Base-by-base conservation (phyloP, 441 rosid genomes). In the Adansonia madagascariensis region DNA sequence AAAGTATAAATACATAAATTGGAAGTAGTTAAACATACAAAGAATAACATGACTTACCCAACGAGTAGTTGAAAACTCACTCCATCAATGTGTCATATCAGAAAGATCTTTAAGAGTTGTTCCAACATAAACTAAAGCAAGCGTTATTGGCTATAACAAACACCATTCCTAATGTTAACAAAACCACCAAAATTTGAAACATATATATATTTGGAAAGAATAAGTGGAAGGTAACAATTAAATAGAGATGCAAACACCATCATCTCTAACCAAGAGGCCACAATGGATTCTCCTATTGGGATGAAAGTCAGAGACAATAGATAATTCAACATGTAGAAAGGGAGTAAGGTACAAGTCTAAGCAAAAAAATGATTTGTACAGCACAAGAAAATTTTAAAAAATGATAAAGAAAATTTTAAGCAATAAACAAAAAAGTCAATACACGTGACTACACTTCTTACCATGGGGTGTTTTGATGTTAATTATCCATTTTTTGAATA, bases 51-150 rank as follows among this genome's bases (percentile, higher is more conserved):
- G 35, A 57, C 89, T 89, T 84, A 96, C 99, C 98, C 92, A 92
- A 61, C 94, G 95, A 63, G 90, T 74, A 14, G 87, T 82, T 64
- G 99, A 97, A 85, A 97, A 89, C 60, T 91, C 91, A 47, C 91
- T 86, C 99, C 99, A 94, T 44, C 93, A 94, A 80, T 89, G 98
- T 20, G 91, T 94, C 78, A 93, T 97, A 78, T 93, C 97, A 69
- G 98, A 94, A 81, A 97, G 92, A 89, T 94, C 98, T 85, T 94
- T 97, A 31, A 97, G 86, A 39, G 97, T 94, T 75, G 99, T 94
- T 81, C 99, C 99, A 74, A 82, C 87, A 79, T 97, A 94, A 43
- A 93, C 98, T 71, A 97, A 82, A n/a, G 89, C 97, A 79, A 94
- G 88, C n/a, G 98, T 97, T 86, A 91, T 93, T 41, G 98, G 99